Conservation (phyloP, 1,284 basidiomycete species). For the Malassezia caprae region DNA sequence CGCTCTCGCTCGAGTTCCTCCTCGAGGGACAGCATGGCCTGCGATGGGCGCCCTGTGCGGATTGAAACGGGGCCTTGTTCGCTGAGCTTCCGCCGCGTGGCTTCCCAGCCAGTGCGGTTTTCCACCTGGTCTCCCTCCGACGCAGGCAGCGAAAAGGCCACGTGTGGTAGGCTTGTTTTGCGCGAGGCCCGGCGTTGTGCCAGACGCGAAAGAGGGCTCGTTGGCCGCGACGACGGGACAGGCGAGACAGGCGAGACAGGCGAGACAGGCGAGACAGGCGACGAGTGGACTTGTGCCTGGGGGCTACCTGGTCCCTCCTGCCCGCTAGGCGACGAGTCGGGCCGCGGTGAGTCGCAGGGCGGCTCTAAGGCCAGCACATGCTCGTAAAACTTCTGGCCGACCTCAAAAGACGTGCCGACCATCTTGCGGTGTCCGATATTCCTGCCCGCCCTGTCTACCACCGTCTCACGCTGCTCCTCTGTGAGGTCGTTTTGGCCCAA, state of each 20-base stretch:
- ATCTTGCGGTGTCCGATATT: constrained; percentile 13
- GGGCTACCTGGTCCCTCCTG: not conserved
- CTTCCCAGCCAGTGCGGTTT: constrained; percentile 2
- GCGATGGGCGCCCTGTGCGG: not conserved
- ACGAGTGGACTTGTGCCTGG: not conserved
- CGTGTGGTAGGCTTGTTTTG: not conserved
- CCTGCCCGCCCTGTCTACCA: not conserved
- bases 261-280: not conserved
- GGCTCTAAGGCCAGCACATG: constrained; percentile 1
- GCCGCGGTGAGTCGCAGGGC: not conserved
- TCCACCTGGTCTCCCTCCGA: not conserved
- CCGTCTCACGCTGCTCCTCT: not conserved
- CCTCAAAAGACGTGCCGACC: constrained; percentile 39
- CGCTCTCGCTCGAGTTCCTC: not conserved
- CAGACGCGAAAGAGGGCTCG: not conserved
- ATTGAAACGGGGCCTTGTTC: not conserved
- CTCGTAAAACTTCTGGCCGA: constrained; percentile 35
- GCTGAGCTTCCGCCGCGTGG: not conserved
- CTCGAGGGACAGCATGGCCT: not conserved
- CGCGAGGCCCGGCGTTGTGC: not conserved
- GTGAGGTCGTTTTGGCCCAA: not conserved
- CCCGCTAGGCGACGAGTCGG: not conserved
- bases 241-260: not conserved
- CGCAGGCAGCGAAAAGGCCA: not conserved
- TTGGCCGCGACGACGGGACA: not conserved